These are phyloP conservation scores for Typha latifolia DNA, from an alignment of 176 grass and related monocot genomes.

Conservation along the genomic window DNA sequence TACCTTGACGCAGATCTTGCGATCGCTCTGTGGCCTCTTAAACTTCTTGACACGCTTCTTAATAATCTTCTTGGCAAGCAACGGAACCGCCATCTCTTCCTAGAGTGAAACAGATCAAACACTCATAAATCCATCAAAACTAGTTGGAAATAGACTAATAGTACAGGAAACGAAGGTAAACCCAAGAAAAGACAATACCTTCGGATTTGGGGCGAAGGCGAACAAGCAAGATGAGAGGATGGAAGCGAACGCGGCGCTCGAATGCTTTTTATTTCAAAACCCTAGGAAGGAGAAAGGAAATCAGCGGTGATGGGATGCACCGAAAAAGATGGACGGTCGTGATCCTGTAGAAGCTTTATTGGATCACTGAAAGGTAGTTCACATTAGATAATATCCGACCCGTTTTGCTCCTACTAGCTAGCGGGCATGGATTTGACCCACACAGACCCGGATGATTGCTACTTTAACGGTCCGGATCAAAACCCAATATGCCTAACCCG, in stretches of 20 bases:
- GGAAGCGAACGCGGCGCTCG: not conserved
- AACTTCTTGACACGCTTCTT: constrained; percentile 79
- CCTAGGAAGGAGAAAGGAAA: not conserved
- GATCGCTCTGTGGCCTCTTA: constrained; percentile 67
- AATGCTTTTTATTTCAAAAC: not conserved
- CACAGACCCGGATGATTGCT: too few relatives aligned
- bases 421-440: too few relatives aligned
- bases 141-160: not conserved
- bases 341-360: not conserved
- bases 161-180: too few relatives aligned
- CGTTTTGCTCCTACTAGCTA: too few relatives aligned
- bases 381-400: too few relatives aligned
- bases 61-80: constrained; percentile 61
- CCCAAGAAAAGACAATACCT: too few relatives aligned
- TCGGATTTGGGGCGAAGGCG: not conserved
- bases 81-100: constrained; percentile 54
- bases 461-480: too few relatives aligned
- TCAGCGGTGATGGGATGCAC: not conserved
- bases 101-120: not conserved
- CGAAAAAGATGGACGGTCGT: not conserved
- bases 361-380: too few relatives aligned
- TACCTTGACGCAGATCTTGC: constrained; percentile 77
- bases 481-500: too few relatives aligned
- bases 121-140: not conserved
- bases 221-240: not conserved